phyloP scores from a whole-genome alignment of 1,139 yeast species.

The Hansenula sp. region DNA sequence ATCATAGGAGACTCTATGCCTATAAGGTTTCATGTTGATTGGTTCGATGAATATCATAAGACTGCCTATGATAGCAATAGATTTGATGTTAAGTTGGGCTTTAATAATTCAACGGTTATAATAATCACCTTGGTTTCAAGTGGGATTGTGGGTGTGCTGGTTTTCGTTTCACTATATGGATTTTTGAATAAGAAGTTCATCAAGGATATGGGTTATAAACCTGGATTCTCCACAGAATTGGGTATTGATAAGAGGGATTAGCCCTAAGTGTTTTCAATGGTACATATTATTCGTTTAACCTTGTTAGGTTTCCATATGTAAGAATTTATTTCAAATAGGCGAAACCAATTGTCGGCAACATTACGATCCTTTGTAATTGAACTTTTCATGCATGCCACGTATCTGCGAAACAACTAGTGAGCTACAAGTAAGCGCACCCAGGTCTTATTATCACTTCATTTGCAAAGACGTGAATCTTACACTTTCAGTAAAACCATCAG shows the following conservation, averaged over 20 bases:
- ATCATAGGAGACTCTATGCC: slow-evolving; percentile 66
- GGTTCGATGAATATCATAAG: slow-evolving; percentile 36
- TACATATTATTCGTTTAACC: no score
- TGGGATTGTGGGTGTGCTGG: slow-evolving; percentile 39
- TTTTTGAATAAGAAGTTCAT: slow-evolving; percentile 34
- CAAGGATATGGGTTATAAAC: slow-evolving; percentile 10
- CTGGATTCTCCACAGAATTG: slow-evolving; percentile 19
- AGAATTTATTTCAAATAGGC: no score
- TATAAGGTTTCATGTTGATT: slow-evolving; percentile 53
- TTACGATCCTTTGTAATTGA: no score
- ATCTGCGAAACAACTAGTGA: no score
- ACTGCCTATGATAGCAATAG: neutral
- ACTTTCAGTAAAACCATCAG: no score
- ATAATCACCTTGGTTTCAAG: slow-evolving; percentile 25
- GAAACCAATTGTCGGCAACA: no score
- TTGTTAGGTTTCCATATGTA: no score
- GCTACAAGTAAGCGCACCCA: no score
- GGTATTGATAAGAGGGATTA: slow-evolving; percentile 21
- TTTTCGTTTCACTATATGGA: slow-evolving; percentile 38
- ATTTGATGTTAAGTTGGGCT: slow-evolving; percentile 1
- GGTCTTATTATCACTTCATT: no score
- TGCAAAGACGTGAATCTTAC: no score
- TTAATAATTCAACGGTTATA: neutral
- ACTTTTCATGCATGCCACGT: no score
- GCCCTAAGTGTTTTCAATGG: no score